Conservation (phyloP, 495 filamentous ascomycete genomes). For the Penicillium turbatum region DNA sequence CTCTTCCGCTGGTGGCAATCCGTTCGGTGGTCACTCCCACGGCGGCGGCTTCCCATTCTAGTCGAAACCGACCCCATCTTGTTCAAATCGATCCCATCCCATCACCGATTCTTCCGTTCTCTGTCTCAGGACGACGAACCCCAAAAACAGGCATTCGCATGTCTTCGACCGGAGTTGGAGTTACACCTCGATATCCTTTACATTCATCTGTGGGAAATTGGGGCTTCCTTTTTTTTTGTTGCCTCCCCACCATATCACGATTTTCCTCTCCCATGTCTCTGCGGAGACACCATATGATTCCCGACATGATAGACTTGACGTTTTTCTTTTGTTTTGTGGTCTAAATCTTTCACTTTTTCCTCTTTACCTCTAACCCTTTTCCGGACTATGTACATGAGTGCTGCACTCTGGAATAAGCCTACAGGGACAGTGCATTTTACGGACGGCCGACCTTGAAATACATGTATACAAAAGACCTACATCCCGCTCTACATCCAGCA, state of each 20-base stretch:
- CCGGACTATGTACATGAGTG: conserved; percentile 2
- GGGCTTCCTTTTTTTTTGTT: neutral
- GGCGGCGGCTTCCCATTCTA: conserved; percentile 42
- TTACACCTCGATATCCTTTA: conserved; percentile 7
- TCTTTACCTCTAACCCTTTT: neutral
- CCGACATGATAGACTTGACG: conserved; percentile 13
- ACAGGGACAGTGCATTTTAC: neutral
- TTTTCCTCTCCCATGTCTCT: conserved; percentile 6
- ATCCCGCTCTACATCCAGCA: neutral
- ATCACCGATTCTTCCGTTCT: neutral
- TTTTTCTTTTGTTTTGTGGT: neutral
- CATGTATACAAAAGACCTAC: neutral
- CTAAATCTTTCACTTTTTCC: neutral
- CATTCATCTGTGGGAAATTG: neutral
- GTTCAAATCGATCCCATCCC: conserved; percentile 1
- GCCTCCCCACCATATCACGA: conserved; percentile 5
- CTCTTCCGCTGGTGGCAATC: conserved; percentile 41
- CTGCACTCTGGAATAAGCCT: conserved; percentile 1
- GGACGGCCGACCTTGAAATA: neutral
- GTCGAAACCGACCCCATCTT: neutral
- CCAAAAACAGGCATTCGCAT: conserved; percentile 8
- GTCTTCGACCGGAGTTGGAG: conserved; percentile 11
- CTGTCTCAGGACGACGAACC: neutral
- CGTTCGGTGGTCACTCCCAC: conserved; percentile 34
- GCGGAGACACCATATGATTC: conserved; percentile 13